Evolutionary conservation across 495 filamentous ascomycete species (phyloP).

Genomic region (Chaetomidium leptoderma): DNA sequence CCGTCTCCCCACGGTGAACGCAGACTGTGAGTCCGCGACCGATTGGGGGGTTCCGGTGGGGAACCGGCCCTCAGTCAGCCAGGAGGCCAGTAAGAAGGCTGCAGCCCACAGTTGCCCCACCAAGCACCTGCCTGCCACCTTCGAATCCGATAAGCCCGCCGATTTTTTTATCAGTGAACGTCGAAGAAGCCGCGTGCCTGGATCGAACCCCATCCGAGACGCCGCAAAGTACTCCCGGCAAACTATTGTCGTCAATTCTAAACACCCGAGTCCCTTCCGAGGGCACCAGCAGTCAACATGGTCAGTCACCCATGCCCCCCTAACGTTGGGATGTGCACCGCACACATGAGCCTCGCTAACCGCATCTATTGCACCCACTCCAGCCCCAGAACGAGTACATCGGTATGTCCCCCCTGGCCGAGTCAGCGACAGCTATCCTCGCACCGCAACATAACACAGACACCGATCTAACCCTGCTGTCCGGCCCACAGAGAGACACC

Average conservation of each 20-base stretch:
- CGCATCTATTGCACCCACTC: slow-evolving; percentile 20
- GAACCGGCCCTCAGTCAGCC: no score
- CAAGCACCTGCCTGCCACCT: slow-evolving; percentile 15
- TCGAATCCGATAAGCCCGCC: slow-evolving; percentile 23
- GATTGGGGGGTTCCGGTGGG: no score
- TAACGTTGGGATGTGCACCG: neutral
- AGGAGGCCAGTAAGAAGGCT: neutral
- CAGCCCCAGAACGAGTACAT: slow-evolving; percentile 96
- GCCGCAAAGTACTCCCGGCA: neutral
- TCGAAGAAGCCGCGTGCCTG: neutral
- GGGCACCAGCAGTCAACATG: slow-evolving; percentile 33
- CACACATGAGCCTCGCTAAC: slow-evolving; percentile 22
- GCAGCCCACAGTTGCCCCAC: slow-evolving; percentile 7
- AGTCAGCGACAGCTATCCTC: neutral
- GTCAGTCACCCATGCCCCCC: slow-evolving; percentile 19
- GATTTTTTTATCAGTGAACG: slow-evolving; percentile 26
- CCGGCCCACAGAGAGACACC: slow-evolving; percentile 25
- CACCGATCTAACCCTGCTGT: slow-evolving; percentile 6
- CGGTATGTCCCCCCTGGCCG: slow-evolving; percentile 36
- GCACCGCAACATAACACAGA: neutral
- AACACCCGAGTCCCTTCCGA: slow-evolving; percentile 27
- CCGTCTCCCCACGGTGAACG: slow-evolving; percentile 2
- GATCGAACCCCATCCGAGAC: neutral
- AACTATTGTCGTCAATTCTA: slow-evolving; percentile 2
- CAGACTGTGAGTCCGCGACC: no score